Percentiles rank a stretch among this genome's conserved stretches.
phyloP scores from a whole-genome alignment of 495 filamentous ascomycete species.

The Stereocaulon alpinum region DNA sequence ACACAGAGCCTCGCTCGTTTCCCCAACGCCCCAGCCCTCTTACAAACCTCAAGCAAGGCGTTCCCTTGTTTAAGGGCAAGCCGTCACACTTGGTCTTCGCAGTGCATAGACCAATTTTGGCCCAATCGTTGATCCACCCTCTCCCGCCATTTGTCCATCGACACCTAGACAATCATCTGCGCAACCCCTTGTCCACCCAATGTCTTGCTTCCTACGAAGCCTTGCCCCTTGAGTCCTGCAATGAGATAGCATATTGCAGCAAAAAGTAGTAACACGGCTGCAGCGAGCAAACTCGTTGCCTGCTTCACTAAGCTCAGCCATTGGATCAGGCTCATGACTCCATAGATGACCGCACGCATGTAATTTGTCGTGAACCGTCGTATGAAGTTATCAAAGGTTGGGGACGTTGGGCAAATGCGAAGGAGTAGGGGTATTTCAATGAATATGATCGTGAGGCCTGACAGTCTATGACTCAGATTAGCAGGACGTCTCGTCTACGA shows the following conservation, averaged over 20 bases:
- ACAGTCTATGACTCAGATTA: conserved; percentile 44
- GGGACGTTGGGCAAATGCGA: conserved; percentile 92
- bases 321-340: conserved; percentile 67
- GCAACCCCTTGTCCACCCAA: conserved; percentile 88
- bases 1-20: not conserved
- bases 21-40: not conserved
- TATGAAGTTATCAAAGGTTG: conserved; percentile 80
- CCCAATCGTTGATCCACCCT: not conserved
- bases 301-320: conserved; percentile 59
- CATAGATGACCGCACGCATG: conserved; percentile 91
- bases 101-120: not conserved
- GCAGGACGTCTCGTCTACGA: not conserved
- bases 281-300: conserved; percentile 68
- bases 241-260: conserved; percentile 73
- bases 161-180: conserved; percentile 86
- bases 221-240: conserved; percentile 82
- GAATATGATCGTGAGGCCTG: conserved; percentile 82
- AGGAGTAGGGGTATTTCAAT: conserved; percentile 93
- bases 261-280: conserved; percentile 68
- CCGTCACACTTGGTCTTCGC: not conserved
- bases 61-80: not conserved
- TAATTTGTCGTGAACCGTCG: conserved; percentile 89
- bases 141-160: not conserved
- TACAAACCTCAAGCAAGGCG: not conserved
- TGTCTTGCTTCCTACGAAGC: conserved; percentile 94